Base-by-base conservation (phyloP, 1,284 basidiomycete genomes). In the Ganoderma sinense region DNA sequence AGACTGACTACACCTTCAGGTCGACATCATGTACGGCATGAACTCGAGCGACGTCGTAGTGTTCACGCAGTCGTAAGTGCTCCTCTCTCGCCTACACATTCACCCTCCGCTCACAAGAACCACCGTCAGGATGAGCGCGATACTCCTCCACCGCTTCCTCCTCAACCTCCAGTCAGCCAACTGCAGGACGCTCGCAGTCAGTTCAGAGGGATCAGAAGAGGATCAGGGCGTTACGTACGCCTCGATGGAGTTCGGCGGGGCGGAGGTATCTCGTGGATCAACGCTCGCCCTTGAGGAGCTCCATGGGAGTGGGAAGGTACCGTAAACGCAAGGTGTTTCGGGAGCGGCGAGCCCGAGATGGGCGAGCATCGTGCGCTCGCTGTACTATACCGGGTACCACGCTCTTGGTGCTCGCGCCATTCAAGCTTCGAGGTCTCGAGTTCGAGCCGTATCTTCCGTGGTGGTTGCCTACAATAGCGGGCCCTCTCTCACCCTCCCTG, bases 21-120 rank as follows among this genome's bases (percentile, higher is more conserved):
- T 59, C 16, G 56, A 59, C 33, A 39, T 59, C 20, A 59, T 59
- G 56, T 59, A 59, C n/a, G 56, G 56, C 33, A 59, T 59, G 56
- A 59, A 59, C 20, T 59, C 56, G 33, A 59, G 56, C 56, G 56
- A 59, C 20, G 31, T 59, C n/a, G 56, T 59, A 18, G 56, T 59
- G 14, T 59, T 59, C 33, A 59, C 33, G 20, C 56, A 59, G 14
- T 33, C 56, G 56, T 59, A 3, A 59, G 56, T 59, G 16, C 48
- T 14, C 48, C 4, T 13, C 23, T 26, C 48, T 11, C 48, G 10
- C 23, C n/a, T 13, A n/a, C 43, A 8, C 18, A 18, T 8, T 8
- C 11, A 4, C 48, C 23, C 23, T 26, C 10, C 10, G 4, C 23
- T 51, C 23, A 51, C 23, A 23, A 51, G 23, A 6, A 41, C 14